Percentiles rank a stretch among this genome's conserved stretches.
These are phyloP conservation scores for Fusarium sp. DNA, from an alignment of 2,329 filamentous ascomycete genomes.

Conservation along the genomic window DNA sequence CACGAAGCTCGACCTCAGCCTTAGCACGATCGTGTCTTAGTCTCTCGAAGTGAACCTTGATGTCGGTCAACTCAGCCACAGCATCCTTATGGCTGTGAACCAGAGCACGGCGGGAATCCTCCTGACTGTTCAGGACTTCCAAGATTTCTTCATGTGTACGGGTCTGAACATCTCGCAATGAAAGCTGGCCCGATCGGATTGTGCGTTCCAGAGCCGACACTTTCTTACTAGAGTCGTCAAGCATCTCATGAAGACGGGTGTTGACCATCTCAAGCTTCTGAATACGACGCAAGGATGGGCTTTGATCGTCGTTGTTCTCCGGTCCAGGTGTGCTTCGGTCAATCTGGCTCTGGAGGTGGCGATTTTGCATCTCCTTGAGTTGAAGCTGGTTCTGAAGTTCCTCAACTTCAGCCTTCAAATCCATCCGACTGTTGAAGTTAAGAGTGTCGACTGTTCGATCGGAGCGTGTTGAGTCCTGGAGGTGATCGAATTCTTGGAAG, in stretches of 20 bases:
- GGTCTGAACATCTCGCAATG: constrained; percentile 90
- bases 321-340: constrained; percentile 76
- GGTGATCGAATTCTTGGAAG: constrained; percentile 71
- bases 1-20: constrained; percentile 88
- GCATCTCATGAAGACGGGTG: constrained; percentile 90
- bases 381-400: constrained; percentile 95
- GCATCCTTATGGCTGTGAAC: constrained; percentile 89
- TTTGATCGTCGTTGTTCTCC: constrained; percentile 81
- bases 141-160: constrained; percentile 95
- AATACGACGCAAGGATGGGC: constrained; percentile 83
- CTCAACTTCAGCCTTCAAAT: constrained; percentile 90
- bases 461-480: constrained; percentile 83
- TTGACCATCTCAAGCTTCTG: constrained; percentile 95
- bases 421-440: constrained; percentile 89
- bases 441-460: constrained; percentile 87
- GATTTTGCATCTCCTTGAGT: constrained; percentile 94
- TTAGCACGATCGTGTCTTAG: constrained; percentile 85
- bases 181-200: constrained; percentile 88
- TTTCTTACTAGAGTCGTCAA: constrained; percentile 94
- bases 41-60: constrained; percentile 89
- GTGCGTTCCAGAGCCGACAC: constrained; percentile 90
- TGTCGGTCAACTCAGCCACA: constrained; percentile 86
- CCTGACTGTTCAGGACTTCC: constrained; percentile 92
- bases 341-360: constrained; percentile 89
- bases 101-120: constrained; percentile 86